phyloP scores from a whole-genome alignment of 257 asterid genomes.

The Nicotiana tabacum region DNA sequence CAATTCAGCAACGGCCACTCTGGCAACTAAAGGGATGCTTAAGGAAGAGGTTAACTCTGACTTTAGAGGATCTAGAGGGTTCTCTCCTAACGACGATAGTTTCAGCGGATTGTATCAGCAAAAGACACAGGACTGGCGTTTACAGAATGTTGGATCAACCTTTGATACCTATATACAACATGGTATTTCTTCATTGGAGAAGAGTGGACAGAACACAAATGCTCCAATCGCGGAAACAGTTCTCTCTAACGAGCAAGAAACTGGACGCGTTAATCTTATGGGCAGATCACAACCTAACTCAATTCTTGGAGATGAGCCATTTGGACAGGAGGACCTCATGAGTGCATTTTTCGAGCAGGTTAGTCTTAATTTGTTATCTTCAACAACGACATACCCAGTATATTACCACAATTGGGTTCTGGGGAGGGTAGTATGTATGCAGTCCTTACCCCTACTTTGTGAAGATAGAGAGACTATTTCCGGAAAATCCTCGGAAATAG shows the following conservation, averaged over 20 bases:
- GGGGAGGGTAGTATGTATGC: too few relatives aligned
- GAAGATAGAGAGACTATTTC: too few relatives aligned
- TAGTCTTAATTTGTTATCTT: not conserved
- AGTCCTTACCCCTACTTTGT: too few relatives aligned
- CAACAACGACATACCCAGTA: too few relatives aligned
- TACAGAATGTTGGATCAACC: conserved; percentile 39
- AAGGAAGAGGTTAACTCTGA: conserved; percentile 36
- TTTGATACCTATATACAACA: conserved; percentile 30
- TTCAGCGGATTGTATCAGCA: conserved; percentile 35
- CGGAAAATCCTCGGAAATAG: too few relatives aligned
- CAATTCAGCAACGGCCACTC: conserved; percentile 29
- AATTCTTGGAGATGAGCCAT: conserved; percentile 17
- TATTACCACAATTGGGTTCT: too few relatives aligned
- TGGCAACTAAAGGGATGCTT: conserved; percentile 26
- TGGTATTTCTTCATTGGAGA: conserved; percentile 31
- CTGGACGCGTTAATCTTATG: conserved; percentile 14
- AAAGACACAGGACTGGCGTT: conserved; percentile 44
- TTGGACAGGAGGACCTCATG: conserved; percentile 75
- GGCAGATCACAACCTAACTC: conserved; percentile 26
- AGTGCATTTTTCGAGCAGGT: conserved; percentile 64
- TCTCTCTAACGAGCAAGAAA: conserved; percentile 19
- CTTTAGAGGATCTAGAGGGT: too few relatives aligned
- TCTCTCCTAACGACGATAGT: conserved; percentile 20
- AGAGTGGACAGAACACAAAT: conserved; percentile 22
- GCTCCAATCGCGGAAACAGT: conserved; percentile 19